Conservation (phyloP, 2,329 filamentous ascomycete species). For the Zymoseptoria crescenta region DNA sequence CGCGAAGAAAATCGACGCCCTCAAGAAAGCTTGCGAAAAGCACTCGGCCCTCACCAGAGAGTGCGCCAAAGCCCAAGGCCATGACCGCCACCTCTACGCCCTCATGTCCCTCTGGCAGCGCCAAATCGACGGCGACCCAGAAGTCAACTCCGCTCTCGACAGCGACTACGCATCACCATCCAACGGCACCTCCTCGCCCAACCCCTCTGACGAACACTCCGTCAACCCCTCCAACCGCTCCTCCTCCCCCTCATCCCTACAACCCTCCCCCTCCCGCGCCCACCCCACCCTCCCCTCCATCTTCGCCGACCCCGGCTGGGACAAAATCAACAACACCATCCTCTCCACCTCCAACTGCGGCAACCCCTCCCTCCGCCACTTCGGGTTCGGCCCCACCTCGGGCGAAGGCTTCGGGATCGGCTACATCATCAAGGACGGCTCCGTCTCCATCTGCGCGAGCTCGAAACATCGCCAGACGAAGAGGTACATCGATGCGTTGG, state of each 20-base stretch:
- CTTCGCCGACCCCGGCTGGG: constrained; percentile 86
- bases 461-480: constrained; percentile 92
- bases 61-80: constrained; percentile 83
- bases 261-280: constrained; percentile 41
- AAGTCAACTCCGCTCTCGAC: constrained; percentile 19
- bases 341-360: constrained; percentile 98
- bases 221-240: constrained; percentile 8
- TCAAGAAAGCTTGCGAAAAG: constrained; percentile 74
- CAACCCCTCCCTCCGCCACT: constrained; percentile 88
- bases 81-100: constrained; percentile 88
- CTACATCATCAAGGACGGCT: constrained; percentile 96
- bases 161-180: constrained; percentile 44
- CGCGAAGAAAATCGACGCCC: constrained; percentile 73
- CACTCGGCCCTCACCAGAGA: constrained; percentile 74
- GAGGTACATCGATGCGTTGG: constrained; percentile 80
- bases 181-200: constrained; percentile 49
- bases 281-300: constrained; percentile 60
- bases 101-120: constrained; percentile 93
- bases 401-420: constrained; percentile 95
- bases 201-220: constrained; percentile 36
- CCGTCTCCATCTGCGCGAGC: constrained; percentile 81
- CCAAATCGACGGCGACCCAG: constrained; percentile 65
- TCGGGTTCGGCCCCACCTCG: constrained; percentile 91
- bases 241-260: constrained; percentile 47
- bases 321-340: constrained; percentile 89